phyloP scores from a whole-genome alignment of 768 basidiomycete genomes.

The Gloeophyllum trabeum region DNA sequence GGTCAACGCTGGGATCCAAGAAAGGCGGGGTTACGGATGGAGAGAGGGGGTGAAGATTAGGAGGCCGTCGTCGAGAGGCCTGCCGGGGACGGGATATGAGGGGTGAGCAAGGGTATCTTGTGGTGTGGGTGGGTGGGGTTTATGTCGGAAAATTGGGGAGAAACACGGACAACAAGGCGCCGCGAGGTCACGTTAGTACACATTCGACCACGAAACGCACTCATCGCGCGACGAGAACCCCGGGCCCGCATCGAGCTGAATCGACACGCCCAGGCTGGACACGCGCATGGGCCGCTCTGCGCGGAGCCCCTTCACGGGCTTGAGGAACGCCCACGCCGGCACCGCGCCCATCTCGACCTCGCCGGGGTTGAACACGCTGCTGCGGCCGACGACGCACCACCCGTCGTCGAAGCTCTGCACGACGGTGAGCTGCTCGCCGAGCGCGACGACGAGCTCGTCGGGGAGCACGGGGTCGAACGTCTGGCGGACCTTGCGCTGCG shows the following conservation, averaged over 20 bases:
- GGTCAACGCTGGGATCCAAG: background rate
- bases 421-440: slow-evolving; percentile 51
- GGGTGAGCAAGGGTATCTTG: background rate
- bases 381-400: slow-evolving; percentile 66
- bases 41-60: background rate
- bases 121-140: background rate
- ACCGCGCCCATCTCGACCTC: slow-evolving; percentile 60
- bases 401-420: slow-evolving; percentile 21
- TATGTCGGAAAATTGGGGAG: background rate
- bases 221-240: slow-evolving; percentile 31
- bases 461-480: slow-evolving; percentile 59
- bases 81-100: background rate
- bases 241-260: slow-evolving; percentile 32
- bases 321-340: slow-evolving; percentile 69
- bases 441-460: slow-evolving; percentile 52
- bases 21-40: background rate
- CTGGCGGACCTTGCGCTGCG: slow-evolving; percentile 46
- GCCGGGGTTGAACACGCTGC: slow-evolving; percentile 21
- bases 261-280: slow-evolving; percentile 51
- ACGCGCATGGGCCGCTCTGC: slow-evolving; percentile 56
- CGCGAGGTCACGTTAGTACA: no score
- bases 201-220: slow-evolving; percentile 65
- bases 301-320: slow-evolving; percentile 44
- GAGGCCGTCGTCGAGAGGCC: background rate
- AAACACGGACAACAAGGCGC: no score